phyloP scores from a whole-genome alignment of 2,329 filamentous ascomycete genomes.

The Fusarium annulatum region DNA sequence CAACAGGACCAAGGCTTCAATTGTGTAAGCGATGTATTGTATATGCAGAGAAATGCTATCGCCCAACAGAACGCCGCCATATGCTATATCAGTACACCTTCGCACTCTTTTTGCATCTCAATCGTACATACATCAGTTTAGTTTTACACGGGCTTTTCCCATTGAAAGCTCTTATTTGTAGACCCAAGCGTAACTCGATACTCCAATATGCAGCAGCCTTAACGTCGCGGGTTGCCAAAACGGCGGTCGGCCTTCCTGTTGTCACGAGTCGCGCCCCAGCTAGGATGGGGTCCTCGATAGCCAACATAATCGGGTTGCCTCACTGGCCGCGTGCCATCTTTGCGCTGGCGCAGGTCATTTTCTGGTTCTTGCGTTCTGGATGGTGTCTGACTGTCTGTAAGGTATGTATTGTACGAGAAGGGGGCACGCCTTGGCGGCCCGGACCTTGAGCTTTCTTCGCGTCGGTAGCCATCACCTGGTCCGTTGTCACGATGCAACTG shows the following conservation, averaged over 20 bases:
- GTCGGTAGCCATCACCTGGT: neutral
- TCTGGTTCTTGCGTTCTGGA: neutral
- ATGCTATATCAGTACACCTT: neutral
- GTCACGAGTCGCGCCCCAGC: neutral
- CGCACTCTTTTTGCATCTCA: neutral
- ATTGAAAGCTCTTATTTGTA: neutral
- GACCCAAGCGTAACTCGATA: neutral
- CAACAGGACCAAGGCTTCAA: neutral
- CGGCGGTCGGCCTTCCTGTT: neutral
- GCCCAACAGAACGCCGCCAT: conserved; percentile 14
- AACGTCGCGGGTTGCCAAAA: neutral
- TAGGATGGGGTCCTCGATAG: no score
- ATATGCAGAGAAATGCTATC: neutral
- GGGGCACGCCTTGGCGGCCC: neutral
- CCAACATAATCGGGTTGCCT: neutral
- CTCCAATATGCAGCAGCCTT: neutral
- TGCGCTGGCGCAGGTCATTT: neutral
- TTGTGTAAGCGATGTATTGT: neutral
- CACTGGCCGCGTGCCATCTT: neutral
- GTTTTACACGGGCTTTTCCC: conserved; percentile 10
- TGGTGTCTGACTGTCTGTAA: neutral
- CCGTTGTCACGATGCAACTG: neutral
- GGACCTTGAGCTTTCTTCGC: neutral
- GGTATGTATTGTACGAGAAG: neutral
- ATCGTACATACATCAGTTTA: conserved; percentile 13